These are phyloP conservation scores for Taxawa tesnikishii DNA, from an alignment of 2,329 filamentous ascomycete genomes.

Conservation along the genomic window DNA sequence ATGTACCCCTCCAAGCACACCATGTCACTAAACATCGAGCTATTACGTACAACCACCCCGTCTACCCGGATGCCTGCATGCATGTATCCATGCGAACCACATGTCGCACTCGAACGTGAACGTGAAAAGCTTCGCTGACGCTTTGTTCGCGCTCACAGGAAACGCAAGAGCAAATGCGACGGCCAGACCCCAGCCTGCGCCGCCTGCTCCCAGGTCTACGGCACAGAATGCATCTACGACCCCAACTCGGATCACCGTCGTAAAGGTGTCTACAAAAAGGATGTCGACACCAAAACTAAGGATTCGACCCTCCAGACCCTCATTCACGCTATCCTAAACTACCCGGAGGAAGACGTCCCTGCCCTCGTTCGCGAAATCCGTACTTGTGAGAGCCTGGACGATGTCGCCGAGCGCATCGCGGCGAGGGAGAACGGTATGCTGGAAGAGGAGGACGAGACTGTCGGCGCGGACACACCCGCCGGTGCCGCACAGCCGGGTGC, in stretches of 20 bases:
- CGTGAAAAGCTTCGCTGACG: conserved; percentile 4
- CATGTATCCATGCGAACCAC: too few species aligned
- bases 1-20: neutral
- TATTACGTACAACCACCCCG: neutral
- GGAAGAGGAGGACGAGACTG: conserved; percentile 29
- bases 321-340: conserved; percentile 85
- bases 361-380: conserved; percentile 76
- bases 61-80: too few species aligned
- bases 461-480: conserved; percentile 19
- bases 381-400: conserved; percentile 64
- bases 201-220: conserved; percentile 90
- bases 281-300: conserved; percentile 76
- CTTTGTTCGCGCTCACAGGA: conserved; percentile 11
- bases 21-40: neutral
- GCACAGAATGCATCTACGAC: conserved; percentile 84
- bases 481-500: conserved; percentile 21
- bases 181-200: conserved; percentile 84
- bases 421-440: conserved; percentile 38
- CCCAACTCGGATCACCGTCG: conserved; percentile 91
- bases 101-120: too few species aligned
- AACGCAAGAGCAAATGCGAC: conserved; percentile 51
- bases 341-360: conserved; percentile 73
- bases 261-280: conserved; percentile 94
- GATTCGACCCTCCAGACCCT: conserved; percentile 85
- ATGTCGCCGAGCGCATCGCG: conserved; percentile 48